Base-by-base conservation (phyloP, 2,329 filamentous ascomycete species). In the Alternaria postmessia region DNA sequence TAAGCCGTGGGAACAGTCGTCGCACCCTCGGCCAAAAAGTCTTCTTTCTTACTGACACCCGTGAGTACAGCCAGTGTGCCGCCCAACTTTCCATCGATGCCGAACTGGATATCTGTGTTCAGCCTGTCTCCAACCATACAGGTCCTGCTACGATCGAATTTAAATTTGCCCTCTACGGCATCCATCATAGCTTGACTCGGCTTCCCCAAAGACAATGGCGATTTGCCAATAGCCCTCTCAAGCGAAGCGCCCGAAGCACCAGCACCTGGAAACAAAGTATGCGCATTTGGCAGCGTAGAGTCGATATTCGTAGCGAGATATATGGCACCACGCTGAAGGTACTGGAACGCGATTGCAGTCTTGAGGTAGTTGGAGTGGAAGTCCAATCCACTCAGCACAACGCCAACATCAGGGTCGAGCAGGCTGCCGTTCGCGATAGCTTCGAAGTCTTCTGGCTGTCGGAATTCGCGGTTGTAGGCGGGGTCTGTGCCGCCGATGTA, bases 181-280 rank as follows among this genome's bases (percentile, higher is more conserved):
- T 98, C 94, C 94, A 99, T 97, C 95, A 99, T 99, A 4, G 94
- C 94, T 82, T 97, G 93, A 76, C 93, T 97, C 3, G 95, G 95
- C 82, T 99, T 99, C 0, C 95, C 95, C 41, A 98, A 82, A 3
- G 92, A 89, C 32, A 93, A 80, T 1, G 95, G 94, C 71, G 91
- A 84, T 75, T 87, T 81, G 3, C 85, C 85, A 18, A 80, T 81
- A 4, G 82, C 81, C 65, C 91, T 90, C 54, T 90, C 84, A 61
- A 99, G 81, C 2, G 93, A 92, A 26, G 92, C 88, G 51, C 90
- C 89, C 65, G 92, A 89, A 2, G 92, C 90, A 1, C 95, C 95
- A 1, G 95, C 95, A 7, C 95, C 95, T 1, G 95, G 93, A 80
- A 99, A 98, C 66, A 99, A 87, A 42, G 89, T 87, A 60, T 91